These are phyloP conservation scores for Yamadazyma oceani DNA, from an alignment of 1,139 yeast genomes.

Conservation along the genomic window DNA sequence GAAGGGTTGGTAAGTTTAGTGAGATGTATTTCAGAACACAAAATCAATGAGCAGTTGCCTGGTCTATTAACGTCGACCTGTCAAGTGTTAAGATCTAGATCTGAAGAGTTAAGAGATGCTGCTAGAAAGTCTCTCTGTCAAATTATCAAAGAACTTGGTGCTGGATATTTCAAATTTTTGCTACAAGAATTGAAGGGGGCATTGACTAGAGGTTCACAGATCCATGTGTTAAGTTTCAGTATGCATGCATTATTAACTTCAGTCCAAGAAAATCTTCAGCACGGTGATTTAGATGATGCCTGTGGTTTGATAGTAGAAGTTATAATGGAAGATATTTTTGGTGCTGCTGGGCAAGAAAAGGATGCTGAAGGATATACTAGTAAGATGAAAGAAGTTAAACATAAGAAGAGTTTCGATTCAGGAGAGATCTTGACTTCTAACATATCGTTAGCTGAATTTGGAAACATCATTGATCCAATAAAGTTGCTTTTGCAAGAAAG, in stretches of 20 bases:
- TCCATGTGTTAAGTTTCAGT: conserved; percentile 89
- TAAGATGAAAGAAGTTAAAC: conserved; percentile 87
- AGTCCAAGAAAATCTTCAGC: conserved; percentile 45
- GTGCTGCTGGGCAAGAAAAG: conserved; percentile 90
- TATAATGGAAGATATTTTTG: conserved; percentile 91
- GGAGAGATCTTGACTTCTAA: conserved; percentile 74
- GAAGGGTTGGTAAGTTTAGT: conserved; percentile 78
- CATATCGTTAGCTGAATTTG: conserved; percentile 60
- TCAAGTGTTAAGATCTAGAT: conserved; percentile 82
- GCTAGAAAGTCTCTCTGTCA: conserved; percentile 75
- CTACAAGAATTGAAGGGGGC: conserved; percentile 78
- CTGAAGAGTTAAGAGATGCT: conserved; percentile 87
- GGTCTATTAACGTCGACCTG: conserved; percentile 82
- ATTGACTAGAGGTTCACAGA: conserved; percentile 84
- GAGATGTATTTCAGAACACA: conserved; percentile 59
- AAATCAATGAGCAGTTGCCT: conserved; percentile 63
- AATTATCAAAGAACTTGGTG: conserved; percentile 65
- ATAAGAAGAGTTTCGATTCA: conserved; percentile 84
- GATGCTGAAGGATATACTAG: conserved; percentile 91
- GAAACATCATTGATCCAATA: conserved; percentile 67
- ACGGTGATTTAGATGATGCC: conserved; percentile 78
- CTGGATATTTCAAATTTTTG: conserved; percentile 71
- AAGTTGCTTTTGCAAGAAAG: conserved; percentile 65
- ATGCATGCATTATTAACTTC: conserved; percentile 69
- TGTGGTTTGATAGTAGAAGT: conserved; percentile 62